phyloP scores from a whole-genome alignment of 768 basidiomycete species.

The Antrodiella citrinella region DNA sequence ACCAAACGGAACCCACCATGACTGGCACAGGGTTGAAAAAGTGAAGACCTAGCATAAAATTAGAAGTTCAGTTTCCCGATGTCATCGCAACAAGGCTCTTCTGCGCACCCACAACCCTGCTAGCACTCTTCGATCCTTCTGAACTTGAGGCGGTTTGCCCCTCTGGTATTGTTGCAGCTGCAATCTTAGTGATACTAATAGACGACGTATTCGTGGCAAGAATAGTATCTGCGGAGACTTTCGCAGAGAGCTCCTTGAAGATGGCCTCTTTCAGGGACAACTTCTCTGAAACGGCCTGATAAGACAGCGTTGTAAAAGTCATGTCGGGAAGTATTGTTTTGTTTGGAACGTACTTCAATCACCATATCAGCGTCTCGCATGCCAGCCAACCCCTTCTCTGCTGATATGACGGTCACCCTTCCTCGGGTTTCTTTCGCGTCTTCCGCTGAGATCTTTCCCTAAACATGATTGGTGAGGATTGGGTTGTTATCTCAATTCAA shows the following conservation, averaged over 20 bases:
- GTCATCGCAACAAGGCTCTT: no score
- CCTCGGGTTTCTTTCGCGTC: conserved; percentile 70
- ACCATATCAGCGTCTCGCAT: conserved; percentile 85
- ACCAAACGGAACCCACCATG: conserved; percentile 65
- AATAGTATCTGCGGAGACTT: conserved; percentile 66
- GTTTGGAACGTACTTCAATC: conserved; percentile 62
- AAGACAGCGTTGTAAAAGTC: no score
- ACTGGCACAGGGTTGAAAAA: conserved; percentile 98
- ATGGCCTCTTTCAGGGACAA: conserved; percentile 70
- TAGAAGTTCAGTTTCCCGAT: neutral
- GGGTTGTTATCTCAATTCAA: neutral
- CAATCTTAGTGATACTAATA: conserved; percentile 92
- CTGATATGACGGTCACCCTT: conserved; percentile 52
- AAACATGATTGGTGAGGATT: no score
- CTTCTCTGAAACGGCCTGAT: conserved; percentile 84
- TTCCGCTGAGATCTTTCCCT: conserved; percentile 54
- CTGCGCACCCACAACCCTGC: conserved; percentile 77
- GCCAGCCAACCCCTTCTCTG: conserved; percentile 39
- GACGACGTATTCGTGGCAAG: conserved; percentile 91
- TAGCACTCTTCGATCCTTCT: conserved; percentile 53
- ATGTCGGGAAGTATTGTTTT: no score
- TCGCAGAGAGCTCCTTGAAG: conserved; percentile 61
- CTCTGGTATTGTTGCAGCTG: conserved; percentile 62
- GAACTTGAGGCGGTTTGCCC: conserved; percentile 51
- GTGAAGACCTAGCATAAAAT: conserved; percentile 55